Conservation (phyloP, 2,329 filamentous ascomycete species). For the Diaporthe sp. region DNA sequence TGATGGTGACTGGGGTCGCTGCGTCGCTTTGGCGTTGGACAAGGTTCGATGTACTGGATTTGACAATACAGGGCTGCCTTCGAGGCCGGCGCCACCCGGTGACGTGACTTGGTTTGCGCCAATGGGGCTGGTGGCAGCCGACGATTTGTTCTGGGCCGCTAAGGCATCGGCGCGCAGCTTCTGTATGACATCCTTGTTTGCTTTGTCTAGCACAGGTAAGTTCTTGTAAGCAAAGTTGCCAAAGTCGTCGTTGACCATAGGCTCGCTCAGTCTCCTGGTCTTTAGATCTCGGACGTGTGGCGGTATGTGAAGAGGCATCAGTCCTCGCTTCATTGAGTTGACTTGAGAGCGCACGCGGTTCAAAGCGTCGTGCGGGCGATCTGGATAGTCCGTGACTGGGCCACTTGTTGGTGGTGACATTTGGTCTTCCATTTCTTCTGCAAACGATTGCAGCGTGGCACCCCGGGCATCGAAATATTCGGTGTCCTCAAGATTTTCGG, state of each 20-base stretch:
- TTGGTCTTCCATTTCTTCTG: slow-evolving; percentile 94
- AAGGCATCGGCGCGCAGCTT: slow-evolving; percentile 93
- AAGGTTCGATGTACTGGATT: slow-evolving; percentile 84
- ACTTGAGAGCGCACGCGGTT: slow-evolving; percentile 90
- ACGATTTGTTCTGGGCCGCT: slow-evolving; percentile 69
- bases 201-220: slow-evolving; percentile 93
- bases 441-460: slow-evolving; percentile 90
- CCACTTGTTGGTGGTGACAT: slow-evolving; percentile 76
- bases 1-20: slow-evolving; percentile 88
- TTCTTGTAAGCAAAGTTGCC: slow-evolving; percentile 98
- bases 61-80: slow-evolving; percentile 85
- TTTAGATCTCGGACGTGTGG: slow-evolving; percentile 94
- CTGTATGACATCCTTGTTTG: slow-evolving; percentile 98
- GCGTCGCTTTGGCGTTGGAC: slow-evolving; percentile 82
- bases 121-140: slow-evolving; percentile 54
- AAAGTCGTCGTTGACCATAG: slow-evolving; percentile 90
- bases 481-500: slow-evolving; percentile 95
- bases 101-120: slow-evolving; percentile 59
- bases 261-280: slow-evolving; percentile 89
- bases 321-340: slow-evolving; percentile 85
- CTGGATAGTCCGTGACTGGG: slow-evolving; percentile 80
- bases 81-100: slow-evolving; percentile 73
- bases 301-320: slow-evolving; percentile 96
- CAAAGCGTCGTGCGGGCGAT: slow-evolving; percentile 93
- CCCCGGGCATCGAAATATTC: slow-evolving; percentile 97